These are phyloP conservation scores for Corylus heterophylla DNA, from an alignment of 306 rosid genomes.

Conservation along the genomic window DNA sequence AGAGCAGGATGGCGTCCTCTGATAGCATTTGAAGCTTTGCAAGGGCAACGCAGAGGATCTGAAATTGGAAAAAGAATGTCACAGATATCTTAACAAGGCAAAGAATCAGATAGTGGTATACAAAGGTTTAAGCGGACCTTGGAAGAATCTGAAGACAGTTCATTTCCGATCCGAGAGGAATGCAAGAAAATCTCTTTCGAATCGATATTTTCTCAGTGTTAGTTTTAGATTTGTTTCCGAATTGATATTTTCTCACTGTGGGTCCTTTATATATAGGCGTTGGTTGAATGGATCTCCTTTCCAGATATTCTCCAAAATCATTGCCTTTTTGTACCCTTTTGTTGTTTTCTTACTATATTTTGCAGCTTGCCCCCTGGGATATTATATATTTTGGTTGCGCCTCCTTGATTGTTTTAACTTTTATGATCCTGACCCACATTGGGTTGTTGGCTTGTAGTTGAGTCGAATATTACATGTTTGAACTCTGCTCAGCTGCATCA, in stretches of 20 bases:
- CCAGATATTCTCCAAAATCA: constrained; percentile 20
- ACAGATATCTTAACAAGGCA: neutral
- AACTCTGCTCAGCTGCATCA: no score
- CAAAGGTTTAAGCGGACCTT: constrained; percentile 32
- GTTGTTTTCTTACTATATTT: neutral
- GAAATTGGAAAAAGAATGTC: constrained; percentile 18
- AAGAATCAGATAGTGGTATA: neutral
- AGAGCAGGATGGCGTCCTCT: constrained; percentile 29
- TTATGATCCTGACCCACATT: no score
- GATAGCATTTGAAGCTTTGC: constrained; percentile 39
- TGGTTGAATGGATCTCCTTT: neutral
- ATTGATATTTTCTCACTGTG: constrained; percentile 8
- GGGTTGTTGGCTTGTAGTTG: no score
- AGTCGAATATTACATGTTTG: no score
- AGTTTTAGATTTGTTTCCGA: neutral
- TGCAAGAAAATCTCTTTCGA: neutral
- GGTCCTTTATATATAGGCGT: neutral
- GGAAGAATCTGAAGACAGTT: constrained; percentile 65
- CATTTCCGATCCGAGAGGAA: constrained; percentile 38
- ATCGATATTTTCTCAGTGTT: no score
- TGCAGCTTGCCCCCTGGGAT: neutral
- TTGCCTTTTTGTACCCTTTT: neutral
- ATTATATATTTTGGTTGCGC: no score
- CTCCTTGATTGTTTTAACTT: no score
- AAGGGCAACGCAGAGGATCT: constrained; percentile 58